Evolutionary conservation across 345 rosid species (phyloP).

Genomic region (Aethionema arabicum): DNA sequence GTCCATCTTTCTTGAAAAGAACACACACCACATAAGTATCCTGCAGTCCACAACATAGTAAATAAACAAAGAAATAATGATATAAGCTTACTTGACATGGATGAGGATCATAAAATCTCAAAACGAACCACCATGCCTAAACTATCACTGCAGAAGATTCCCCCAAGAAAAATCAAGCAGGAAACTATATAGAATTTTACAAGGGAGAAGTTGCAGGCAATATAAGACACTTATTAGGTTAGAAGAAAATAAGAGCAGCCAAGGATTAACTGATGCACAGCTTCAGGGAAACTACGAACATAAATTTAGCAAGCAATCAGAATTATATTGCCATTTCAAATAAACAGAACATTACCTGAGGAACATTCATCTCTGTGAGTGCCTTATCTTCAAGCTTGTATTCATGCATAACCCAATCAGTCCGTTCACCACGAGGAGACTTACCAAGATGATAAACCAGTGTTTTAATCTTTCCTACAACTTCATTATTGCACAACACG

Average conservation of each 20-base stretch:
- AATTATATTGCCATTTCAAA: neutral
- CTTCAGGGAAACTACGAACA: neutral
- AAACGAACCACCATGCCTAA: neutral
- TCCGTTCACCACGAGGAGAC: constrained; percentile 53
- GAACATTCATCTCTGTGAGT: constrained; percentile 39
- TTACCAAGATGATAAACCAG: constrained; percentile 64
- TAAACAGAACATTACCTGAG: constrained; percentile 26
- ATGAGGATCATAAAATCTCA: neutral
- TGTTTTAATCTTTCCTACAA: constrained; percentile 65
- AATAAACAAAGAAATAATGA: constrained; percentile 1
- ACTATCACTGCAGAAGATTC: neutral
- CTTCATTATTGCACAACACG: constrained; percentile 40
- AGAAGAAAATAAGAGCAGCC: neutral
- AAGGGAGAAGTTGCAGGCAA: constrained; percentile 1
- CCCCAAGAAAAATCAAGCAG: neutral
- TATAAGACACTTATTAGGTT: neutral
- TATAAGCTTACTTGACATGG: neutral
- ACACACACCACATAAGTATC: constrained; percentile 90
- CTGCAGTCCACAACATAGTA: constrained; percentile 38
- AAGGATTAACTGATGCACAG: neutral
- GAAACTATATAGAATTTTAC: neutral
- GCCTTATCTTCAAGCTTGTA: constrained; percentile 56
- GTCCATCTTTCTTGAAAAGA: constrained; percentile 85
- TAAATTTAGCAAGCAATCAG: neutral
- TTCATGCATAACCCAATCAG: constrained; percentile 93